phyloP scores from a whole-genome alignment of 1,139 yeast genomes.

The Pichia terricola region DNA sequence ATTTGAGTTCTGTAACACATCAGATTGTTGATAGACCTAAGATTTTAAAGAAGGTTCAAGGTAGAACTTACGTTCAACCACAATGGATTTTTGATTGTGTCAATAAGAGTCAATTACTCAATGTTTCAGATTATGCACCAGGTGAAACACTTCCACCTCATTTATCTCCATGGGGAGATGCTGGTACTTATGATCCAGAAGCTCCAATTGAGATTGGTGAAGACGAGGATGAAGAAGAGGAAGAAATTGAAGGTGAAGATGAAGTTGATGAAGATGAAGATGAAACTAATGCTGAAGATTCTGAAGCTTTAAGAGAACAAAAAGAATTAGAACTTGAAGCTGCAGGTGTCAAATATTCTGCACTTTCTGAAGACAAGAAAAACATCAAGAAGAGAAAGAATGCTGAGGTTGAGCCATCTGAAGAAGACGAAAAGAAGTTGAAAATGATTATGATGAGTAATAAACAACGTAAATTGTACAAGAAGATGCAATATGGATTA shows the following conservation, averaged over 20 bases:
- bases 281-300: constrained; percentile 22
- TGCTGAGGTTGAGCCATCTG: constrained; percentile 69
- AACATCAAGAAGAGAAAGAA: constrained; percentile 36
- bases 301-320: constrained; percentile 57
- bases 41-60: constrained; percentile 66
- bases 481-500: constrained; percentile 90
- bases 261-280: constrained; percentile 42
- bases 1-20: constrained; percentile 70
- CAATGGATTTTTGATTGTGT: constrained; percentile 96
- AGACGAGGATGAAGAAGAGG: constrained; percentile 43
- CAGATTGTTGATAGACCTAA: constrained; percentile 92
- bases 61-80: constrained; percentile 92
- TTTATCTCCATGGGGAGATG: constrained; percentile 98
- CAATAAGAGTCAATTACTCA: constrained; percentile 63
- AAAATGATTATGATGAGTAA: constrained; percentile 97
- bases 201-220: constrained; percentile 36
- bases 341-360: constrained; percentile 70
- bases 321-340: constrained; percentile 88
- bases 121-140: constrained; percentile 78
- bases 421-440: constrained; percentile 80
- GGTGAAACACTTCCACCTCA: constrained; percentile 97
- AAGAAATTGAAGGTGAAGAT: constrained; percentile 38
- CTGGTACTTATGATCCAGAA: constrained; percentile 81
- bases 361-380: constrained; percentile 28
- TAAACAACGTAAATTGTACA: constrained; percentile 89